Evolutionary conservation across 371 early-diverging fungal genomes (phyloP), one percentile per base, ranked within the genome.

Genomic region (Mortierella sp.): DNA sequence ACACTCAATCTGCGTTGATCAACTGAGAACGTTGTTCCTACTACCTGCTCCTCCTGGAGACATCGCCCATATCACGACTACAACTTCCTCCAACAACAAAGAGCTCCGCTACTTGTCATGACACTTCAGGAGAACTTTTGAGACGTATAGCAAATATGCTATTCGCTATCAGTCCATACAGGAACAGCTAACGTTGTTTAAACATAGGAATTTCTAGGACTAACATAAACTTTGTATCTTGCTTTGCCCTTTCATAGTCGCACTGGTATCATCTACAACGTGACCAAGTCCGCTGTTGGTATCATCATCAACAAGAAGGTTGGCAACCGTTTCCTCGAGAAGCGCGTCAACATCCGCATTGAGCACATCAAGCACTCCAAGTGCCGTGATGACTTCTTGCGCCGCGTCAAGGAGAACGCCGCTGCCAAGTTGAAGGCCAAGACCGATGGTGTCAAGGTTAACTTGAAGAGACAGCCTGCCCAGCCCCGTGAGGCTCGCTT

Each of bases 281-380:
- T 99, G 64, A 97, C 99, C 94, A 97, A 97, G 94, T 91, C 96
- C 69, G 91, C 99, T 69, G 97, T 99, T 69, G 99, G 99, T 90
- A 93, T 99, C 84, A 97, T 98, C 84, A 88, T 98, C 90, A 92
- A 99, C 96, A 99, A 99, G 96, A 91, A 91, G 76, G 98, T 98
- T 68, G 98, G 99, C 78, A 95, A 94, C 93, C 96, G 99, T 79
- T 97, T 93, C 91, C 89, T 99, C 71, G 99, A 98, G 90, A 99
- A 99, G 96, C 93, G 97, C 75, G 92, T 99, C 87, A 98, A 99
- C 93, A 86, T 98, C 87, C 95, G 99, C 86, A 88, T 99, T 87
- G 99, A 99, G 93, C 99, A 99, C 94, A 88, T 99, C 87, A 97
- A 95, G 93, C 98, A 97, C 96, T 98, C 98, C 90, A 98, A 97